Conservation (phyloP, 768 basidiomycete species). For the Dentipellis sp. region DNA sequence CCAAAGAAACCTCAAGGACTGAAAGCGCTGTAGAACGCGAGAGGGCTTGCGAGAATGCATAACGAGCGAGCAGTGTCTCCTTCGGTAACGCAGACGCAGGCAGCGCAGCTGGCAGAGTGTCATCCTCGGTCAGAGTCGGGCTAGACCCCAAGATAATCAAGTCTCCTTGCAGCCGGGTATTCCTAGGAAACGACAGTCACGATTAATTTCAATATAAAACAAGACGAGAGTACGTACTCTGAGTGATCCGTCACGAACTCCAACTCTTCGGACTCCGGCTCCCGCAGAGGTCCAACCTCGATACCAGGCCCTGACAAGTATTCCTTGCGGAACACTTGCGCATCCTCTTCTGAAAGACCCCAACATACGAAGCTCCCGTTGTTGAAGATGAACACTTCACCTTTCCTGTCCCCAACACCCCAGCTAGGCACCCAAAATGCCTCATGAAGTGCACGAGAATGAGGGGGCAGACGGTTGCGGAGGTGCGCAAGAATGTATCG, state of each 20-base stretch:
- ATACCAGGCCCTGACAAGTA: conserved; percentile 48
- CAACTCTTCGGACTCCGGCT: conserved; percentile 80
- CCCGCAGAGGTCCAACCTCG: conserved; percentile 55
- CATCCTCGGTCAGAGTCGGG: conserved; percentile 45
- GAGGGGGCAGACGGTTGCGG: conserved; percentile 40
- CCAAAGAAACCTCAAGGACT: conserved; percentile 77
- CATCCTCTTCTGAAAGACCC: conserved; percentile 75
- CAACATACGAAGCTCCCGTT: conserved; percentile 89
- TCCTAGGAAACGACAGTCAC: conserved; percentile 31
- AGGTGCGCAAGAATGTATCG: conserved; percentile 65
- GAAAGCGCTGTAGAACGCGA: conserved; percentile 85
- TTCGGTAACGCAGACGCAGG: conserved; percentile 48
- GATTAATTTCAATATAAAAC: background rate
- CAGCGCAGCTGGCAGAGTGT: conserved; percentile 33
- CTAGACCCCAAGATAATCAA: conserved; percentile 79
- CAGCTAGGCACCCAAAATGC: conserved; percentile 75
- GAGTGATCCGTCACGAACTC: conserved; percentile 89
- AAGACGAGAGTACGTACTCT: conserved; percentile 48
- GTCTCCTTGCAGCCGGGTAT: conserved; percentile 85
- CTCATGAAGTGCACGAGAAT: conserved; percentile 58
- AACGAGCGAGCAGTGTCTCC: conserved; percentile 75
- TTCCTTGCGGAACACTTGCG: conserved; percentile 53
- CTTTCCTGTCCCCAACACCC: conserved; percentile 41
- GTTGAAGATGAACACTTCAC: conserved; percentile 83
- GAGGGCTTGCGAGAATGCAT: conserved; percentile 86